A percentile compares a stretch with the other conserved stretches of the same genome.
phyloP scores from a whole-genome alignment of 306 rosid species.

The Rosa persica region DNA sequence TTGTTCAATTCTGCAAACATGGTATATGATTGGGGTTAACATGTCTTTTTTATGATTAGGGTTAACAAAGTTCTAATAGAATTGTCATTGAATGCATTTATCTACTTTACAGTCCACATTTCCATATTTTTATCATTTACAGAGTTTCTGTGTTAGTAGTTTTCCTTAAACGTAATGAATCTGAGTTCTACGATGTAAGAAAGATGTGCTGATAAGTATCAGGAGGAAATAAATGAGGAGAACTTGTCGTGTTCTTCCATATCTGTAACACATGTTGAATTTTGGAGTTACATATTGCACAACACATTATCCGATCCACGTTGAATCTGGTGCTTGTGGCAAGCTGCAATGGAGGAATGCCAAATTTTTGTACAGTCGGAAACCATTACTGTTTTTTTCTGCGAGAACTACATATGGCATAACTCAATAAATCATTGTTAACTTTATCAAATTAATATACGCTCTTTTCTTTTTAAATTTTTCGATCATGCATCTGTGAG shows the following conservation, averaged over 20 bases:
- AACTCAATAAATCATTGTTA: not conserved
- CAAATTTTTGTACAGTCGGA: not conserved
- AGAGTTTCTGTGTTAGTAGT: not conserved
- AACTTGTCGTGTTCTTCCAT: no score
- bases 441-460: not conserved
- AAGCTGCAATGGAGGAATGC: not conserved
- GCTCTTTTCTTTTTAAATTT: not conserved
- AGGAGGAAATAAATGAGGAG: conserved; percentile 4
- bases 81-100: not conserved
- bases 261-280: no score
- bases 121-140: not conserved
- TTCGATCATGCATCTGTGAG: not conserved
- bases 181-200: not conserved
- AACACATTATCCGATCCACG: no score
- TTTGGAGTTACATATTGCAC: no score
- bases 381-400: not conserved
- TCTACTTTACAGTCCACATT: not conserved
- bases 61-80: not conserved
- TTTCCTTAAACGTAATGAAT: not conserved
- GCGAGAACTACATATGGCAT: not conserved
- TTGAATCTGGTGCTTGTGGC: not conserved
- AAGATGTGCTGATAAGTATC: not conserved
- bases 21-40: not conserved
- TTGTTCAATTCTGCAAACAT: not conserved
- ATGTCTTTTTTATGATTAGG: not conserved